A percentile compares a stretch with the other conserved stretches of the same genome.
Conservation (phyloP, 805 yeast genomes). For the Teunomyces kruisii region DNA sequence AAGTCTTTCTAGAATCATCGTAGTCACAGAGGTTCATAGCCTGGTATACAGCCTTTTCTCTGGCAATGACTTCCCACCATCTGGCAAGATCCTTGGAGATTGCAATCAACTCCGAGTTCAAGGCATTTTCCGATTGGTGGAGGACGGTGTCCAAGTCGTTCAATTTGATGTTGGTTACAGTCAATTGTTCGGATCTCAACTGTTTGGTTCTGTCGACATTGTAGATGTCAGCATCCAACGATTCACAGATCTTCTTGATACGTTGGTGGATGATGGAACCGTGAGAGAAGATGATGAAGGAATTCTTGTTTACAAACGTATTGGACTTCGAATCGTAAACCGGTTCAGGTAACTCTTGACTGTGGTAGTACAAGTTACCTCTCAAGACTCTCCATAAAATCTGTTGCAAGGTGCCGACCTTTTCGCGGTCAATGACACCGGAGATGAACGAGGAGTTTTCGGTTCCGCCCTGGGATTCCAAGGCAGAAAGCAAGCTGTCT, state of each 20-base stretch:
- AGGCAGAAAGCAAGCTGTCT: conserved; percentile 34
- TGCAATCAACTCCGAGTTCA: conserved; percentile 74
- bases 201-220: conserved; percentile 47
- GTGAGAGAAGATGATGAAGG: conserved; percentile 89
- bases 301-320: conserved; percentile 65
- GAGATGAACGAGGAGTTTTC: conserved; percentile 52
- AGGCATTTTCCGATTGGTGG: conserved; percentile 55
- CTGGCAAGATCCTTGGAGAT: conserved; percentile 70
- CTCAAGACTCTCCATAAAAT: conserved; percentile 91
- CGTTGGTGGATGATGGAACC: conserved; percentile 73
- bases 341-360: conserved; percentile 68
- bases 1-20: conserved; percentile 79
- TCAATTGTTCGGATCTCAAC: conserved; percentile 31
- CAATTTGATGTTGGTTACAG: conserved; percentile 25
- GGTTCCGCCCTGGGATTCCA: conserved; percentile 33
- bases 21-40: conserved; percentile 77
- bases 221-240: conserved; percentile 80
- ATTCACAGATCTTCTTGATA: conserved; percentile 81
- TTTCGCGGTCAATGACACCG: conserved; percentile 78
- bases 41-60: conserved; percentile 82
- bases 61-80: conserved; percentile 60
- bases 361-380: conserved; percentile 82
- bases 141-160: conserved; percentile 36
- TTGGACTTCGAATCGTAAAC: conserved; percentile 62
- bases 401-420: conserved; percentile 69